Evolutionary conservation across 2,329 filamentous ascomycete species (phyloP), one percentile per base, ranked within the genome.

Genomic region (Beauveria varroae): DNA sequence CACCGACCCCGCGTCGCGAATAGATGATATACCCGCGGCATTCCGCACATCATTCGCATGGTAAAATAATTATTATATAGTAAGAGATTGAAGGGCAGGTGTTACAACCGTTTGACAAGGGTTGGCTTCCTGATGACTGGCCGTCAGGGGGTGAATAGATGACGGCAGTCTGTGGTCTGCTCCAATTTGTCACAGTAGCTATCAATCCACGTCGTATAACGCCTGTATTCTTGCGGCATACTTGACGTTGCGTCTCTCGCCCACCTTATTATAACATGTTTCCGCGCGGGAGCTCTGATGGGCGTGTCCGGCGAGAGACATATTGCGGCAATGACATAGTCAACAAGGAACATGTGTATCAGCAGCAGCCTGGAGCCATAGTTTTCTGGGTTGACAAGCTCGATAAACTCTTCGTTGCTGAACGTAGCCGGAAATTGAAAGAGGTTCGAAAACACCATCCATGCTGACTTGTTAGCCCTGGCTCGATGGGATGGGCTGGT

Each of bases 301-400:
- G 63, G 62, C 22, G 67, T 64, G 3, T 60, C 46, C 1, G 64
- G 65, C 0, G 67, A 55, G 18, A 71, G 64, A 24, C 67, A 67
- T 30, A 64, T 67, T 16, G 62, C 63, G 4, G 66, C 69, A 3
- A 72, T 60, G 0, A 69, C 50, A 46, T 72, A 71, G 24, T 72
- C 70, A 3, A 73, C 57, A 2, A 77, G 65, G 20, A 75, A 70
- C 63, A 72, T 72, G 63, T 76, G 74, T 6, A 75, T 70, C 24
- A 74, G 65, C 1, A 76, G 66, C 1, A 77, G 65, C 57, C 75
- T 72, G 2, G 69, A 69, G 1, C 65, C 57, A 56, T 70, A 65
- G 60, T 74, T 75, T 5, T 65, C 64, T 0, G 70, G 63, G 37
- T 73, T 62, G 7, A 68, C 66, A 26, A 76, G 74, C 1, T 66